These are phyloP conservation scores for Russula virescens DNA, from an alignment of 768 basidiomycete genomes.

Conservation along the genomic window DNA sequence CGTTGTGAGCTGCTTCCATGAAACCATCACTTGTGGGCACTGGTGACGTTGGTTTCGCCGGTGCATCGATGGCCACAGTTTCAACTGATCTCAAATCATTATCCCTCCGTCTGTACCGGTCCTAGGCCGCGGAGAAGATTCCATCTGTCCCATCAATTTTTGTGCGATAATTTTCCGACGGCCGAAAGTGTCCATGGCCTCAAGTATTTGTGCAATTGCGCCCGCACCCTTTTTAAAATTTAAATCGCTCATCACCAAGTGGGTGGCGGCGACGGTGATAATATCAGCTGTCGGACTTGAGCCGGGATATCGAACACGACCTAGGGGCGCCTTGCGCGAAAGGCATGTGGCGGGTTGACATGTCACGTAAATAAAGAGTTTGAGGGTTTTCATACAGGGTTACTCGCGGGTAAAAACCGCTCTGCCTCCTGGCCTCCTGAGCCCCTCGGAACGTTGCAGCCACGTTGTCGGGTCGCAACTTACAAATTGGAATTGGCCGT, in stretches of 20 bases:
- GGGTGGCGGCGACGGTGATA: background rate
- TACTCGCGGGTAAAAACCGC: background rate
- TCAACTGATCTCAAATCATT: background rate
- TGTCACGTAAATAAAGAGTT: conserved; percentile 19
- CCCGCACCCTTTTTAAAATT: background rate
- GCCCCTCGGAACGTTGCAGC: background rate
- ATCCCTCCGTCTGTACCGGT: background rate
- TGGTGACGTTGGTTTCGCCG: background rate
- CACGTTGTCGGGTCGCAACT: conserved; percentile 6
- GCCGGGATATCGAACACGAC: background rate
- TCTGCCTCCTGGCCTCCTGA: conserved; percentile 16
- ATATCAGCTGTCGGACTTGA: conserved; percentile 2
- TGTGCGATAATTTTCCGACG: conserved; percentile 12
- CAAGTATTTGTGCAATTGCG: background rate
- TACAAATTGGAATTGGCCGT: conserved; percentile 14
- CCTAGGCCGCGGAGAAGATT: conserved; percentile 12
- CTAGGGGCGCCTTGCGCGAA: conserved; percentile 9
- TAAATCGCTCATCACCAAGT: conserved; percentile 1
- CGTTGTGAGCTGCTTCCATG: background rate
- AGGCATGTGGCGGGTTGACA: background rate
- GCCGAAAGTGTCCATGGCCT: background rate
- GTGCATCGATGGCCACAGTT: background rate
- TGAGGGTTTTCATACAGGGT: conserved; percentile 12
- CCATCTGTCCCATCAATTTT: background rate
- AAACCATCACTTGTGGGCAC: background rate